phyloP scores from a whole-genome alignment of 1,284 basidiomycete genomes.

The Peniophora sp. region DNA sequence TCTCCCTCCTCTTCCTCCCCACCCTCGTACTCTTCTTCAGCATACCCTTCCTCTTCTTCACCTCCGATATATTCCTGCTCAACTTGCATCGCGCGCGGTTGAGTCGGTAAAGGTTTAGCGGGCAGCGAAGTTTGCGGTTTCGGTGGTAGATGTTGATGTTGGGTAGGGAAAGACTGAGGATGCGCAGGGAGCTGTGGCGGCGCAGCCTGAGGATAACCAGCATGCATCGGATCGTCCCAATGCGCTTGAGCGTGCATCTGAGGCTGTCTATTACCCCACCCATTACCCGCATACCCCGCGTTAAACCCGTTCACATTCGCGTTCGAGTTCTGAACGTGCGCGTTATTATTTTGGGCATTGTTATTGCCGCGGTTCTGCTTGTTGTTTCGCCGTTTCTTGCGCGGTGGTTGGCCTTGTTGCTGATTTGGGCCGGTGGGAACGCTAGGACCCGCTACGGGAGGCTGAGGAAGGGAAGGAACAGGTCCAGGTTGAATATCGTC shows the following conservation, averaged over 20 bases:
- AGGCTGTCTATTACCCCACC: background rate
- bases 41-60: conserved; percentile 3
- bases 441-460: background rate
- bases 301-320: no score
- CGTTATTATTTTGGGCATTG: no score
- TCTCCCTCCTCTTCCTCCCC: conserved; percentile 19
- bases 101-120: no score
- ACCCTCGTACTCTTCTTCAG: conserved; percentile 7
- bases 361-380: no score
- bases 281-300: background rate
- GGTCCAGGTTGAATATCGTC: background rate
- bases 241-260: conserved; percentile 11
- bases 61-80: conserved; percentile 7
- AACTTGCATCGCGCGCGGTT: background rate
- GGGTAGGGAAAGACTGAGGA: no score
- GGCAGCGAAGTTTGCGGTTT: conserved; percentile 2
- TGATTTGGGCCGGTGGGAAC: background rate
- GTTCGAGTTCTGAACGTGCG: no score
- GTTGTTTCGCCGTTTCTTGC: no score
- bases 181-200: no score
- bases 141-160: conserved; percentile 14
- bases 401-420: background rate
- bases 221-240: conserved; percentile 36
- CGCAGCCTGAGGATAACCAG: conserved; percentile 22
- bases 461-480: background rate